Percentiles rank a stretch among this genome's conserved stretches.
Conservation (phyloP, 2,329 filamentous ascomycete species). For the Anisogramma anomala region DNA sequence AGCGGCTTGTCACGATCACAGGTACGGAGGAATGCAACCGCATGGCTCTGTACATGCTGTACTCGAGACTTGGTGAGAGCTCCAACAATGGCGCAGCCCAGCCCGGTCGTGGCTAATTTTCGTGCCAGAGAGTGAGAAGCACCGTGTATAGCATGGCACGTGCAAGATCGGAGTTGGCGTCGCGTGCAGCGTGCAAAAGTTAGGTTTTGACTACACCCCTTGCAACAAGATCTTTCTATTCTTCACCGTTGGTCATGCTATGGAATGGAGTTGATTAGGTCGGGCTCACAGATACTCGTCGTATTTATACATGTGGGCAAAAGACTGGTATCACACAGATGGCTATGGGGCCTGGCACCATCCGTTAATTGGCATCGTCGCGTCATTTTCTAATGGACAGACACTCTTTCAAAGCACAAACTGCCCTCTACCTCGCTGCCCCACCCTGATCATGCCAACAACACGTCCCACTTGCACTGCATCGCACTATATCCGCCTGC, state of each 20-base stretch:
- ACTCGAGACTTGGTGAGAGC: constrained; percentile 77
- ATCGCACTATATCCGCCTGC: neutral
- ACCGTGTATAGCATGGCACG: constrained; percentile 46
- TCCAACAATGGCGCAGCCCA: constrained; percentile 14
- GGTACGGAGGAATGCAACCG: constrained; percentile 98
- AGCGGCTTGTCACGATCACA: constrained; percentile 92
- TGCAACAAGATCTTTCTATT: no score
- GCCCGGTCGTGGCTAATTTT: constrained; percentile 10
- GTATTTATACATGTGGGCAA: neutral
- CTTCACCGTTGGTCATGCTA: no score
- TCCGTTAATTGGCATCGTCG: constrained; percentile 1
- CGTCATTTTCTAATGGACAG: constrained; percentile 14
- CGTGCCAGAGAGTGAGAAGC: constrained; percentile 59
- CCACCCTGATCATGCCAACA: neutral
- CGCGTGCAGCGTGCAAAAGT: no score
- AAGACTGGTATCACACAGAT: constrained; percentile 5
- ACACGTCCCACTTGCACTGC: neutral
- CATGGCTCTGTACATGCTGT: constrained; percentile 99
- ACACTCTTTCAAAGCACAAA: constrained; percentile 11
- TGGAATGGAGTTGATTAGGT: constrained; percentile 13
- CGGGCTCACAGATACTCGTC: no score
- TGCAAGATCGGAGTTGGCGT: no score
- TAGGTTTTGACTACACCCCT: no score
- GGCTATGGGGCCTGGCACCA: constrained; percentile 10
- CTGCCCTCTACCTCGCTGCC: neutral